These are phyloP conservation scores for Populus ilicifolia DNA, from an alignment of 345 rosid species.

Conservation along the genomic window DNA sequence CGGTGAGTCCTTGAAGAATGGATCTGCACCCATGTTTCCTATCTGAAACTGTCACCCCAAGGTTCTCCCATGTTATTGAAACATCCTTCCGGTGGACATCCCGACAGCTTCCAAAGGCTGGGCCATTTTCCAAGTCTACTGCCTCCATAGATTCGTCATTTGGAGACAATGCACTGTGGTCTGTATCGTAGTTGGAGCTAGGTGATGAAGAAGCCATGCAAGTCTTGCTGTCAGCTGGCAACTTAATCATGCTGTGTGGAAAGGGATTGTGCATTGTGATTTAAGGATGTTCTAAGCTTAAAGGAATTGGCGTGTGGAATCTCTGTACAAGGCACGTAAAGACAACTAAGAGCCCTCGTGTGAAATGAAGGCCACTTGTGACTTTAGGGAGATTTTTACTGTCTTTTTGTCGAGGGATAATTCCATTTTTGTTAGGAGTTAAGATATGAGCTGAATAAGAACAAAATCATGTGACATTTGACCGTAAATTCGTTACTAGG, in stretches of 20 bases:
- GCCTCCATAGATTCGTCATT: not conserved
- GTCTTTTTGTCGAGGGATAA: too few species aligned
- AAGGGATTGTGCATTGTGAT: too few species aligned
- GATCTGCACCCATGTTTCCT: not conserved
- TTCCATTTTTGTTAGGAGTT: too few species aligned
- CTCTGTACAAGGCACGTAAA: not conserved
- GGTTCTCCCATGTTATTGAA: constrained; percentile 7
- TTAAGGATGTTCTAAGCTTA: too few species aligned
- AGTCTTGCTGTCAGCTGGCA: not conserved
- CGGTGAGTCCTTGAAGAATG: constrained; percentile 7
- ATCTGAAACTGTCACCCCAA: constrained; percentile 1
- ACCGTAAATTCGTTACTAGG: too few species aligned
- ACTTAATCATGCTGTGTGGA: not conserved
- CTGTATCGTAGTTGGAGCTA: not conserved
- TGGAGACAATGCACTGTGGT: not conserved
- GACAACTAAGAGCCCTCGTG: not conserved
- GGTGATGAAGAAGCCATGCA: not conserved
- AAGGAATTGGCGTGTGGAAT: not conserved
- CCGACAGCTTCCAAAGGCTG: not conserved
- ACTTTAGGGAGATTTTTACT: too few species aligned
- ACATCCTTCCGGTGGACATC: not conserved
- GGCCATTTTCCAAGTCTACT: not conserved
- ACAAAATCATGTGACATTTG: too few species aligned
- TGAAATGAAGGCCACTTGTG: not conserved
- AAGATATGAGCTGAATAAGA: too few species aligned